Conservation (phyloP, 768 basidiomycete genomes). For the Pholiota molesta region DNA sequence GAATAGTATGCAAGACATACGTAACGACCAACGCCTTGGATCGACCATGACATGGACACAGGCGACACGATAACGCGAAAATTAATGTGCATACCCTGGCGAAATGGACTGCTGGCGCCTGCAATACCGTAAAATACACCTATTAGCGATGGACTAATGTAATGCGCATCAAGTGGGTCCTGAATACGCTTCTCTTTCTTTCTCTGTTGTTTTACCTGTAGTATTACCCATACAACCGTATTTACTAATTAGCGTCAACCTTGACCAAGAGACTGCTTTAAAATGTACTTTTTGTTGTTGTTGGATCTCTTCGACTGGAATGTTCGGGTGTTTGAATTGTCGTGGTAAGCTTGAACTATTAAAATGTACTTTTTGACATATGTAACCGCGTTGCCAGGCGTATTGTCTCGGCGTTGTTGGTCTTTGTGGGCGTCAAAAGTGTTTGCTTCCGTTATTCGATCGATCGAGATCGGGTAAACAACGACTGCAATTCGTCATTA, state of each 20-base stretch:
- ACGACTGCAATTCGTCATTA: no score
- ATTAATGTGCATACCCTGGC: neutral
- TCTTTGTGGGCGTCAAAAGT: no score
- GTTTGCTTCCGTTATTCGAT: neutral
- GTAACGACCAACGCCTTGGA: no score
- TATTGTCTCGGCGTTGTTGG: no score
- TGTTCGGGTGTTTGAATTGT: no score
- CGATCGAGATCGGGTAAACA: neutral
- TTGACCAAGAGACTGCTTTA: neutral
- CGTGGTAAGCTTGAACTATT: no score
- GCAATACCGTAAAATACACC: neutral
- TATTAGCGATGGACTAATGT: neutral
- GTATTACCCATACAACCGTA: neutral
- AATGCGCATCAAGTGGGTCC: neutral
- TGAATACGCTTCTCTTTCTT: no score
- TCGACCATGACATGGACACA: neutral
- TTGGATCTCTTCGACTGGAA: neutral
- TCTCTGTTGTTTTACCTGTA: neutral
- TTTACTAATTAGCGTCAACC: neutral
- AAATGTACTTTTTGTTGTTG: neutral
- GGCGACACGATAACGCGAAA: neutral
- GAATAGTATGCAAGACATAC: no score
- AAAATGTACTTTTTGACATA: no score
- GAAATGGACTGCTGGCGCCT: no score
- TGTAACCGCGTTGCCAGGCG: no score